Base-by-base conservation (phyloP, 176 grass and related monocot genomes). In the Aegilops bicornis region DNA sequence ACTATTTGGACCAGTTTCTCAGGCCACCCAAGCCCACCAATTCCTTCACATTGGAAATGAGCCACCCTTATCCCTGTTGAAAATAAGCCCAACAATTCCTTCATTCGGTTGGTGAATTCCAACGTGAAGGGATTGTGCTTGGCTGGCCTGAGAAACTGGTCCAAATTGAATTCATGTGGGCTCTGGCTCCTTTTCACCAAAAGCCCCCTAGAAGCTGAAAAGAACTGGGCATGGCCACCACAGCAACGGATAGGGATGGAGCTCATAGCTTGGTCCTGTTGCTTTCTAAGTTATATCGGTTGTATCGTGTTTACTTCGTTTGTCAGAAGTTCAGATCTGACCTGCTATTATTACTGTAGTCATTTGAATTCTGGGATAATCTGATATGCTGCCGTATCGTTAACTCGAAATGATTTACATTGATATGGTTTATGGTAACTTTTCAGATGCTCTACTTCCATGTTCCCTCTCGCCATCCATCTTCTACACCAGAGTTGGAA, bases 401-500 rank as follows among this genome's bases (percentile, higher is more conserved):
- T 33, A 48, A 45, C 58, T 79, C 63, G 27, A 83, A 86, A 77
- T 80, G 60, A 59, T 69, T 83, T 61, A 6, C 71, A 73, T 64
- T 81, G 23, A 29, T 81, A 20, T 36, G 69, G 19, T 7, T 89
- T 83, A 65, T 91, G 45, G 29, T 68, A 77, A 59, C 48, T 81
- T 56, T 88, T 89, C 87, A 98, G 96, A 91, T 93, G 72, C 91
- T 98, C 69, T 93, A 98, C 69, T 90, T 95, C 85, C 96, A 98
- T 91, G 90, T 98, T 82, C 91, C 96, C 86, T 91, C 95, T 89
- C 89, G 91, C 31, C 91, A 92, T 79, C 96, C 93, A 78, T 89
- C 87, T 69, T 91, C 91, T 32, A 90, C 89, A 11, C 89, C 79
- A 12, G 94, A 98, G 69, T 59, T 98, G 79, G 96, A 98, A 83